Evolutionary conservation across 2,329 filamentous ascomycete species (phyloP).

Genomic region (Penicillium psychrosexuale): DNA sequence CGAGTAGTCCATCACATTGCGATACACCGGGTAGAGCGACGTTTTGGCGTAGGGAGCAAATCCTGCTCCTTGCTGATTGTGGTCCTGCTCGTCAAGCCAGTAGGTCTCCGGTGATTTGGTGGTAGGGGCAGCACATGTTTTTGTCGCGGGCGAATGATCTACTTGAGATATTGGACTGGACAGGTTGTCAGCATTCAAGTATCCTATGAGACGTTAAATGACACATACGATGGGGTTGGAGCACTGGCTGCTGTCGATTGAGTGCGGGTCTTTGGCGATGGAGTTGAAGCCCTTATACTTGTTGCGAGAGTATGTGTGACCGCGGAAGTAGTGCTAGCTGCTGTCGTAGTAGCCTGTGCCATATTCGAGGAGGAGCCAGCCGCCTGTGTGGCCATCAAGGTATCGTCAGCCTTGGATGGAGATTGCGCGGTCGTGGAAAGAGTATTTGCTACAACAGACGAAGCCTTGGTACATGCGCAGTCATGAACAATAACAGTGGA

Average conservation of each 20-base stretch:
- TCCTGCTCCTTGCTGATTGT: slow-evolving; percentile 22
- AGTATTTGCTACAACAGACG: neutral
- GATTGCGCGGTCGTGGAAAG: neutral
- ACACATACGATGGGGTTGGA: neutral
- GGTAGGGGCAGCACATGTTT: slow-evolving; percentile 16
- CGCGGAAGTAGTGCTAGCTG: too few species aligned
- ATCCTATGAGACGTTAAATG: neutral
- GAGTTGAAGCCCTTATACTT: too few species aligned
- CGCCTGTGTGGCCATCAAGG: neutral
- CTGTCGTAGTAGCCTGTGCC: neutral
- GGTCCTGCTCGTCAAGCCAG: slow-evolving; percentile 29
- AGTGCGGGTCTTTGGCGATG: too few species aligned
- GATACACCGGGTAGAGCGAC: slow-evolving; percentile 25
- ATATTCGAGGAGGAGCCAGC: neutral
- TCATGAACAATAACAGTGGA: neutral
- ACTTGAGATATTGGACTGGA: neutral
- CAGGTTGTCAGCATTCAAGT: neutral
- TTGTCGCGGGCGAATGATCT: slow-evolving; percentile 1
- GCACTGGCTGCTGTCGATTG: neutral
- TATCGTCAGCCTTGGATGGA: too few species aligned
- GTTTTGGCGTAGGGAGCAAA: slow-evolving; percentile 22
- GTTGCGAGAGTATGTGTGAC: too few species aligned
- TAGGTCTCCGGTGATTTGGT: slow-evolving; percentile 9
- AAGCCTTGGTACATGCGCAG: neutral
- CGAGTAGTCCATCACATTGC: slow-evolving; percentile 29